These are phyloP conservation scores for Cladosporium colombiae DNA, from an alignment of 2,329 filamentous ascomycete species.

Conservation along the genomic window DNA sequence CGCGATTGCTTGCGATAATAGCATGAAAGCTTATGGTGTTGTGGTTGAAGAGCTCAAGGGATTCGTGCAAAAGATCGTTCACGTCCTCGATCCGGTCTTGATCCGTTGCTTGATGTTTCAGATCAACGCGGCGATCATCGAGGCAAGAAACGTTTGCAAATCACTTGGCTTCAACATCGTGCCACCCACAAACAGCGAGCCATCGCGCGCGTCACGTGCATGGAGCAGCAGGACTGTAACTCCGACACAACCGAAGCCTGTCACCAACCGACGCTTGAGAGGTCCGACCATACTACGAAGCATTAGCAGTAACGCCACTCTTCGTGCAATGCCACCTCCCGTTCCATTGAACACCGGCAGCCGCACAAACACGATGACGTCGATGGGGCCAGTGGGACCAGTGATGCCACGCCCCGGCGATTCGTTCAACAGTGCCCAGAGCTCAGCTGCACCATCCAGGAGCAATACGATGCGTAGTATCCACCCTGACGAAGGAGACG, in stretches of 20 bases:
- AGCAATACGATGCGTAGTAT: constrained; percentile 47
- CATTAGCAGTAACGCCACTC: constrained; percentile 37
- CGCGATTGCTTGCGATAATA: constrained; percentile 48
- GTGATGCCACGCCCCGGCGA: constrained; percentile 80
- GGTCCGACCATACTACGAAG: constrained; percentile 55
- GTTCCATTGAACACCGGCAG: constrained; percentile 54
- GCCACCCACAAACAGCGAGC: constrained; percentile 25
- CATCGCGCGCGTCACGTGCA: constrained; percentile 34
- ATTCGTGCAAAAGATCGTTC: constrained; percentile 53
- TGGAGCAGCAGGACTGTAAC: constrained; percentile 41
- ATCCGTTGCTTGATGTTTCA: constrained; percentile 61
- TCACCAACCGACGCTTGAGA: constrained; percentile 47
- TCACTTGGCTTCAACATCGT: constrained; percentile 49
- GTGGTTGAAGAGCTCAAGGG: constrained; percentile 52
- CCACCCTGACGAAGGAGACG: constrained; percentile 59
- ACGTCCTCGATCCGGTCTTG: constrained; percentile 57
- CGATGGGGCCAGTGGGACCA: constrained; percentile 44
- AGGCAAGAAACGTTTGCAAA: constrained; percentile 60
- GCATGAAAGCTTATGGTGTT: constrained; percentile 52
- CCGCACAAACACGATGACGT: constrained; percentile 54
- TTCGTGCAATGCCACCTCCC: constrained; percentile 40
- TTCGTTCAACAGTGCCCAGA: constrained; percentile 58
- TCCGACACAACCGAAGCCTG: constrained; percentile 50
- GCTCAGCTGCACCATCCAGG: constrained; percentile 40
- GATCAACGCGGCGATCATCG: constrained; percentile 59